Evolutionary conservation across 495 filamentous ascomycete species (phyloP).

Genomic region (Aspergillus panamensis): DNA sequence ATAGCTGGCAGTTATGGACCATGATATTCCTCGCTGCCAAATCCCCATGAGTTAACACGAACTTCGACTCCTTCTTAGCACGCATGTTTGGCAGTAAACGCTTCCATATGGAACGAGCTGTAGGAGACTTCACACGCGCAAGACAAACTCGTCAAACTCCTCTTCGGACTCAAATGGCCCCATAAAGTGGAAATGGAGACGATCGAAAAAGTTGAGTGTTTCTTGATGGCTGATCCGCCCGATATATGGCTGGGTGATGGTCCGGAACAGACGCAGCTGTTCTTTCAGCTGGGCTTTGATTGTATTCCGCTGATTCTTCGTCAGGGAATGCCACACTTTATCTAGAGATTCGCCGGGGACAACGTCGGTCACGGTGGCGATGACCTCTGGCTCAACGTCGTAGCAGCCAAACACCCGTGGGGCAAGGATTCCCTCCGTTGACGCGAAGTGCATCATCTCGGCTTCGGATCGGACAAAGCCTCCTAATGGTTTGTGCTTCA

Average conservation of each 20-base stretch:
- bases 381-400: not conserved
- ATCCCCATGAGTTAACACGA: conserved; percentile 55
- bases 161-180: conserved; percentile 26
- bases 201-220: not conserved
- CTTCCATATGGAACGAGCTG: conserved; percentile 9
- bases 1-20: conserved; percentile 37
- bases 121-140: conserved; percentile 3
- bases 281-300: conserved; percentile 12
- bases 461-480: conserved; percentile 10
- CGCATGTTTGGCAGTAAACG: conserved; percentile 5
- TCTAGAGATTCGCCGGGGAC: conserved; percentile 10
- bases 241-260: conserved; percentile 9
- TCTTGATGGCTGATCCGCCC: not conserved
- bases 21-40: conserved; percentile 53
- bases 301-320: conserved; percentile 2
- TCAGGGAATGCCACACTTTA: conserved; percentile 14
- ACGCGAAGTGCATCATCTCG: conserved; percentile 12
- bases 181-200: conserved; percentile 10
- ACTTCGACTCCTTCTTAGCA: not conserved
- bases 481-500: conserved; percentile 8
- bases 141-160: conserved; percentile 21
- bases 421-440: conserved; percentile 10
- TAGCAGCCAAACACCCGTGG: conserved; percentile 8
- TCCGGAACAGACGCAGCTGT: conserved; percentile 8
- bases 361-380: conserved; percentile 8